phyloP scores from a whole-genome alignment of 2,329 filamentous ascomycete genomes.

The Phialemoniopsis sp. region DNA sequence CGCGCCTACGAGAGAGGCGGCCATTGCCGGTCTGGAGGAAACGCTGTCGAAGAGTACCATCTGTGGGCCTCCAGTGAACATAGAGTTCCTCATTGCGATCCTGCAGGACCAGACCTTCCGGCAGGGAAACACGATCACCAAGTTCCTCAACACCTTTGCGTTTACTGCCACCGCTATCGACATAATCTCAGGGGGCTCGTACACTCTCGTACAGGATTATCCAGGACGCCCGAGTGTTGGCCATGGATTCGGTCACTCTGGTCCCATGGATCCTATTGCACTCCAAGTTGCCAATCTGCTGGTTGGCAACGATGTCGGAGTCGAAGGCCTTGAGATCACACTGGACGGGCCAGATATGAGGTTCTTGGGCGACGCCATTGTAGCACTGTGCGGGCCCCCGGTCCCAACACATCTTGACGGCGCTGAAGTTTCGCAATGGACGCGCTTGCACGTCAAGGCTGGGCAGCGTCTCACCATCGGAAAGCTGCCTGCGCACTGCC shows the following conservation, averaged over 20 bases:
- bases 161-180: conserved; percentile 49
- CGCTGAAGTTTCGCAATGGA: background rate
- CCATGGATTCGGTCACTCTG: conserved; percentile 53
- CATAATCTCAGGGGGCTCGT: too few species aligned
- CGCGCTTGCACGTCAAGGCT: background rate
- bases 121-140: conserved; percentile 50
- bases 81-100: conserved; percentile 49
- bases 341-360: conserved; percentile 54
- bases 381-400: conserved; percentile 26
- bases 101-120: conserved; percentile 39
- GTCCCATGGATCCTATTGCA: conserved; percentile 57
- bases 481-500: background rate
- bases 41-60: too few species aligned
- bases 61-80: conserved; percentile 49
- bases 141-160: conserved; percentile 46
- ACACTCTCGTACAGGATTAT: too few species aligned
- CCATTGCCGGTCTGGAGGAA: conserved; percentile 40
- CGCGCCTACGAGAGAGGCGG: conserved; percentile 26
- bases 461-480: conserved; percentile 3
- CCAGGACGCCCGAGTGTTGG: conserved; percentile 51
- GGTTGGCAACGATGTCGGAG: conserved; percentile 47
- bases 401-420: background rate
- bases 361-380: conserved; percentile 48
- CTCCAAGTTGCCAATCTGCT: conserved; percentile 55
- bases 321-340: conserved; percentile 56